Conservation (phyloP, 495 filamentous ascomycete species). For the Chaetomium fimeti region DNA sequence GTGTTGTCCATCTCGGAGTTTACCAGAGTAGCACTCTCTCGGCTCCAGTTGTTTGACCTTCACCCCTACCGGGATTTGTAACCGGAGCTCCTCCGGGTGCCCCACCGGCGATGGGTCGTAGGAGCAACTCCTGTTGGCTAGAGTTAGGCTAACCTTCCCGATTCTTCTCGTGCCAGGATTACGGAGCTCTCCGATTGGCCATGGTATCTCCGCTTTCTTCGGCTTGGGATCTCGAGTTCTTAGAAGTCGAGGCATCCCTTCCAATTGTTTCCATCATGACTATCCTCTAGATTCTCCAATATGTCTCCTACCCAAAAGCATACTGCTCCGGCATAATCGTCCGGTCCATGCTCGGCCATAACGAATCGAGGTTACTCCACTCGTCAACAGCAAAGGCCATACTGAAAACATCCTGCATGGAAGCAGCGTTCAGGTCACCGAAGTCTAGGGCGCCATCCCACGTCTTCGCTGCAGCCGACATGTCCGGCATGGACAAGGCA, state of each 20-base stretch:
- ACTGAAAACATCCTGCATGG: conserved; percentile 4
- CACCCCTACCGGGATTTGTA: background rate
- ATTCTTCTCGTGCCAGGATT: background rate
- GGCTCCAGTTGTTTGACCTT: too few species aligned
- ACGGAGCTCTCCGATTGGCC: conserved; percentile 5
- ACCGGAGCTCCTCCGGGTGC: background rate
- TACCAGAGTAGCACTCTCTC: background rate
- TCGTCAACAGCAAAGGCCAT: conserved; percentile 10
- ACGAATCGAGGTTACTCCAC: conserved; percentile 5
- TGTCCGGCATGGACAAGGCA: background rate
- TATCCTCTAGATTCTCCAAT: too few species aligned
- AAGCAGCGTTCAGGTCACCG: conserved; percentile 4
- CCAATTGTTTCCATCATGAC: too few species aligned
- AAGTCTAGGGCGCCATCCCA: conserved; percentile 1
- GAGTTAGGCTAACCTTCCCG: background rate
- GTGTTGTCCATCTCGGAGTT: background rate
- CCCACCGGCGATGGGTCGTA: background rate
- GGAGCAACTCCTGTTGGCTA: conserved; percentile 4
- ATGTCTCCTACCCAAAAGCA: background rate
- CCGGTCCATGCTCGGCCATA: conserved; percentile 3
- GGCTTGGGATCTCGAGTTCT: too few species aligned
- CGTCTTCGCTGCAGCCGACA: background rate
- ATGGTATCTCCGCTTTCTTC: background rate
- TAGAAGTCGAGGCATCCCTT: too few species aligned
- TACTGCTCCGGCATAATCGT: background rate